These are phyloP conservation scores for Penicillium sp. DNA, from an alignment of 2,329 filamentous ascomycete species.

Conservation along the genomic window DNA sequence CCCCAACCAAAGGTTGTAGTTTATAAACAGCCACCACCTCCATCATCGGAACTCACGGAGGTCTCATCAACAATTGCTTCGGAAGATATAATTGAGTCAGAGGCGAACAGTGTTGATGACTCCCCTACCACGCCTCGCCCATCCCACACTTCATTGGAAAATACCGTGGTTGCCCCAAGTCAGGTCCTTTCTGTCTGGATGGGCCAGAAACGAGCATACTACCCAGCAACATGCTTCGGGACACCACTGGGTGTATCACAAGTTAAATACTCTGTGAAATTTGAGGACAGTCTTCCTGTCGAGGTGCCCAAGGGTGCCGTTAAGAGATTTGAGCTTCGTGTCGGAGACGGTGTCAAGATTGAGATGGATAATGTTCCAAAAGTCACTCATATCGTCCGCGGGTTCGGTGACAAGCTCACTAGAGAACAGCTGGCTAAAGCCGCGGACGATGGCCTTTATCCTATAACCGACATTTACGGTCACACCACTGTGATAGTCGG, in stretches of 20 bases:
- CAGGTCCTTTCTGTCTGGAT: slow-evolving; percentile 54
- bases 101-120: slow-evolving; percentile 8
- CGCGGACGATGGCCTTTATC: slow-evolving; percentile 18
- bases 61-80: slow-evolving; percentile 8
- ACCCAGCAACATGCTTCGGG: slow-evolving; percentile 52
- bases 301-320: slow-evolving; percentile 35
- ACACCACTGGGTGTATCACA: slow-evolving; percentile 33
- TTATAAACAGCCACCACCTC: slow-evolving; percentile 8
- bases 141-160: slow-evolving; percentile 10
- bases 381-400: slow-evolving; percentile 37
- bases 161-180: slow-evolving; percentile 37
- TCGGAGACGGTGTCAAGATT: slow-evolving; percentile 42
- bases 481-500: slow-evolving; percentile 35
- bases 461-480: slow-evolving; percentile 39
- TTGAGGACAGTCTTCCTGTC: slow-evolving; percentile 37
- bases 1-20: slow-evolving; percentile 5
- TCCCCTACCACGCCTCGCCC: slow-evolving; percentile 11
- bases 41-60: slow-evolving; percentile 13
- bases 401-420: slow-evolving; percentile 33
- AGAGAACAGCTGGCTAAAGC: slow-evolving; percentile 21
- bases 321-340: slow-evolving; percentile 38
- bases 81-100: slow-evolving; percentile 9
- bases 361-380: slow-evolving; percentile 38
- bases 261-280: slow-evolving; percentile 39
- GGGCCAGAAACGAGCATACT: slow-evolving; percentile 48